Conservation (phyloP, 352 stramenopile genomes). For the Globisporangium orthogonon region DNA sequence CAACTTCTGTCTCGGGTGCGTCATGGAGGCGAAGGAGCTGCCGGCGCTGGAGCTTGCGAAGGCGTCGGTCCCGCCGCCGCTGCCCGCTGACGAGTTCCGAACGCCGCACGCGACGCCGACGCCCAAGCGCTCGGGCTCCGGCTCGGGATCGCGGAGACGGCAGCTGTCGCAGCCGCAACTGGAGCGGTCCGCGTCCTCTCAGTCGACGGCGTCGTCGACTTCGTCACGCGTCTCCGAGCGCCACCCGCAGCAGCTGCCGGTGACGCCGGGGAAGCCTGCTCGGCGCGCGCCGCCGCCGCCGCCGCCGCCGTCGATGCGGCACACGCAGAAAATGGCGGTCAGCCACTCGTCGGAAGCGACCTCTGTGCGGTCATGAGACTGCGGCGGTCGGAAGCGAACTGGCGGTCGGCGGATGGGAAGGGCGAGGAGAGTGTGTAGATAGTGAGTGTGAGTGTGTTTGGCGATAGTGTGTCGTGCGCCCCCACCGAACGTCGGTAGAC, state of each 20-base stretch:
- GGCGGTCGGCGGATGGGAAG: neutral
- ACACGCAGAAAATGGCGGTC: neutral
- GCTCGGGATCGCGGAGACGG: neutral
- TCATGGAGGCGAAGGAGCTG: slow-evolving; percentile 38
- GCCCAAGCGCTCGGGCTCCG: neutral
- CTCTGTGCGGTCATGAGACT: neutral
- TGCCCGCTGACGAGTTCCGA: neutral
- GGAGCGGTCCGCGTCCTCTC: slow-evolving; percentile 1
- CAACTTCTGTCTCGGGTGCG: slow-evolving; percentile 40
- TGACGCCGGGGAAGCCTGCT: neutral
- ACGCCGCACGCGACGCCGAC: neutral
- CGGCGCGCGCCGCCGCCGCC: neutral
- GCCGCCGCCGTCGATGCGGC: slow-evolving; percentile 1
- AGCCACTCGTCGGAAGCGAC: neutral
- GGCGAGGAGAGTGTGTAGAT: neutral
- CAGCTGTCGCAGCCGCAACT: neutral
- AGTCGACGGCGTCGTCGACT: neutral
- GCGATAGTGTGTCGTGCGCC: neutral
- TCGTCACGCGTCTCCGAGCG: slow-evolving; percentile 1
- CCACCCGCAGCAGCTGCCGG: neutral
- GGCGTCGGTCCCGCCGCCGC: slow-evolving; percentile 1
- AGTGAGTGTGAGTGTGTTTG: neutral
- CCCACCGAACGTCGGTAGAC: neutral
- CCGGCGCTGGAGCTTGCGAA: slow-evolving; percentile 38
- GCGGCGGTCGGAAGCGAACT: neutral